A percentile compares a stretch with the other conserved stretches of the same genome.
These are phyloP conservation scores for Pachysolen tannophilus DNA, from an alignment of 805 yeast genomes.

Conservation along the genomic window DNA sequence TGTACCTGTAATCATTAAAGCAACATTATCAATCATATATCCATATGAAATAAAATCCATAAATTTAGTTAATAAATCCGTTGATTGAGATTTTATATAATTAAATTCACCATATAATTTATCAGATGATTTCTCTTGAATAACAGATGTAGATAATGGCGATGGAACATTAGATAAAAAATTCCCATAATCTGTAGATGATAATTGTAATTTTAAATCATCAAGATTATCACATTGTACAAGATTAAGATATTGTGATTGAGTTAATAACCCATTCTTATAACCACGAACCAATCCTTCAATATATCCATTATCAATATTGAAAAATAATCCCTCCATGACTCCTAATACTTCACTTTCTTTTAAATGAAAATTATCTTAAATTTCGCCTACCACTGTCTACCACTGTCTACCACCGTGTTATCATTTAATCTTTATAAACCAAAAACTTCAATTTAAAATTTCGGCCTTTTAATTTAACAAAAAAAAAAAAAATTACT, in stretches of 20 bases:
- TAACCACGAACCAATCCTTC: constrained; percentile 96
- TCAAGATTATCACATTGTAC: constrained; percentile 95
- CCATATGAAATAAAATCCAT: constrained; percentile 92
- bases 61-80: constrained; percentile 70
- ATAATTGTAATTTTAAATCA: constrained; percentile 86
- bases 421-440: too few relatives aligned
- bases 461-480: too few relatives aligned
- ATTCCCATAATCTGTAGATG: constrained; percentile 94
- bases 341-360: background rate
- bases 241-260: constrained; percentile 80
- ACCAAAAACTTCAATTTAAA: too few relatives aligned
- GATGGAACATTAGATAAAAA: constrained; percentile 77
- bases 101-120: constrained; percentile 79
- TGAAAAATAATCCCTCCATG: constrained; percentile 96
- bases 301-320: constrained; percentile 80
- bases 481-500: too few relatives aligned
- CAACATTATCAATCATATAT: constrained; percentile 97
- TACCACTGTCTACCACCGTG: too few relatives aligned
- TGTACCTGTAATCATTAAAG: constrained; percentile 93
- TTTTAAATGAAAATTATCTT: background rate
- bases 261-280: constrained; percentile 70
- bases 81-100: constrained; percentile 77
- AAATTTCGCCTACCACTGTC: background rate
- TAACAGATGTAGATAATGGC: constrained; percentile 77
- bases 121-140: constrained; percentile 69